These are phyloP conservation scores for Apiotrichum siamense DNA, from an alignment of 1,284 basidiomycete genomes.

Conservation along the genomic window DNA sequence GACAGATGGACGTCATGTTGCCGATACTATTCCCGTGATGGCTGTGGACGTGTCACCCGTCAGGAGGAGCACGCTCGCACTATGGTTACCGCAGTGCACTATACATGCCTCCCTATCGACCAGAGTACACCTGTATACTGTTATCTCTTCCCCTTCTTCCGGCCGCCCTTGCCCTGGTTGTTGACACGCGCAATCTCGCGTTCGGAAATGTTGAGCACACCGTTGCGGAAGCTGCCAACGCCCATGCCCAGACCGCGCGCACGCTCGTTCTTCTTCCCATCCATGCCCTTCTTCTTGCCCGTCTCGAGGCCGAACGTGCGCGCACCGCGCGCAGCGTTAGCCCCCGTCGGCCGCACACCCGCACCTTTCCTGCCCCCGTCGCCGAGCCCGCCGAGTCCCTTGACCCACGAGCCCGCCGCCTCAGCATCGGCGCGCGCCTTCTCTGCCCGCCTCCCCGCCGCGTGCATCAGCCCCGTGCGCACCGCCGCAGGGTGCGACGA, in stretches of 20 bases:
- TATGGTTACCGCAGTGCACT: no score
- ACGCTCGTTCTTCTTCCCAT: constrained; percentile 29
- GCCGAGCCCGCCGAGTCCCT: constrained; percentile 36
- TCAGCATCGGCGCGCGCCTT: constrained; percentile 30
- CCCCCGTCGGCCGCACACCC: constrained; percentile 5
- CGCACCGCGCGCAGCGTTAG: constrained; percentile 16
- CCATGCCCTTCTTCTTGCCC: constrained; percentile 44
- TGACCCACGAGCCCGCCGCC: constrained; percentile 38
- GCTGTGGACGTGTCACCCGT: no score
- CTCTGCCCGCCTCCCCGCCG: constrained; percentile 26
- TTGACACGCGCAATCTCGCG: constrained; percentile 36
- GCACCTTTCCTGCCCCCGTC: constrained; percentile 28
- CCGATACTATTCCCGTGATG: no score
- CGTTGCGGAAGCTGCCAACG: constrained; percentile 42
- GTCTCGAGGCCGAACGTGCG: constrained; percentile 24
- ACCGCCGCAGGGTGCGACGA: constrained; percentile 39
- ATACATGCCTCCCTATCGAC: background rate
- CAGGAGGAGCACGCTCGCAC: no score
- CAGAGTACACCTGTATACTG: no score
- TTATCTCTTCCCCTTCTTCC: constrained; percentile 14
- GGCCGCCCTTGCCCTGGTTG: constrained; percentile 6
- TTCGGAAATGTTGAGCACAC: constrained; percentile 41
- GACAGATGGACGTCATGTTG: no score
- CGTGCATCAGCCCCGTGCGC: constrained; percentile 37
- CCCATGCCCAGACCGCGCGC: constrained; percentile 44